These are phyloP conservation scores for Trichosporon inkin DNA, from an alignment of 1,284 basidiomycete genomes.

Conservation along the genomic window DNA sequence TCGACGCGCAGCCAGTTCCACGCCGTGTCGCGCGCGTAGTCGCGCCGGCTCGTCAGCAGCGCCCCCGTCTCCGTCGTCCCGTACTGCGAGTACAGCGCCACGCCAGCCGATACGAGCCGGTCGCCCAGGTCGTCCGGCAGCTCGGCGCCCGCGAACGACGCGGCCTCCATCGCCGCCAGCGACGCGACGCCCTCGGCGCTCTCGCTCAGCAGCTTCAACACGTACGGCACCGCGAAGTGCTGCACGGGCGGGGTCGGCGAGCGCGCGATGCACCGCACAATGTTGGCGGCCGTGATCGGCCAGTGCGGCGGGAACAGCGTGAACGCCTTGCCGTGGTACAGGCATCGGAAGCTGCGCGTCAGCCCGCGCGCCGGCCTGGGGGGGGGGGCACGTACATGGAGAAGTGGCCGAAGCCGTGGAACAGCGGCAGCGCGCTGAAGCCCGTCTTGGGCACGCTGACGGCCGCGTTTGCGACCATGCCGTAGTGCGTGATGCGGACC, in stretches of 20 bases:
- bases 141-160: conserved; percentile 50
- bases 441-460: conserved; percentile 49
- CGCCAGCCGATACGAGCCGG: conserved; percentile 54
- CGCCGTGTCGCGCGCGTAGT: conserved; percentile 55
- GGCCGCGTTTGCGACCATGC: conserved; percentile 43
- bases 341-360: conserved; percentile 41
- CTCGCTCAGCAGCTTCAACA: conserved; percentile 56
- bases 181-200: conserved; percentile 53
- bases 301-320: conserved; percentile 58
- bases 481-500: conserved; percentile 46
- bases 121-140: conserved; percentile 57
- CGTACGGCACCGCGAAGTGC: conserved; percentile 53
- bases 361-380: background rate
- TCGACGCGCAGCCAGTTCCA: conserved; percentile 59
- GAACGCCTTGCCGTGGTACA: conserved; percentile 54
- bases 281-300: conserved; percentile 57
- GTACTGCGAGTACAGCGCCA: conserved; percentile 58
- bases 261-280: conserved; percentile 40
- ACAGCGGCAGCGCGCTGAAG: conserved; percentile 55
- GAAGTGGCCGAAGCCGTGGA: conserved; percentile 55
- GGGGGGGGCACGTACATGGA: conserved; percentile 47
- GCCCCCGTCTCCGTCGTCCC: conserved; percentile 53
- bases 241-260: conserved; percentile 46
- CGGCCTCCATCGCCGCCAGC: conserved; percentile 56
- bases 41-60: conserved; percentile 55